These are phyloP conservation scores for Syncephalastrum racemosum DNA, from an alignment of 371 early-diverging fungal species.

Conservation along the genomic window DNA sequence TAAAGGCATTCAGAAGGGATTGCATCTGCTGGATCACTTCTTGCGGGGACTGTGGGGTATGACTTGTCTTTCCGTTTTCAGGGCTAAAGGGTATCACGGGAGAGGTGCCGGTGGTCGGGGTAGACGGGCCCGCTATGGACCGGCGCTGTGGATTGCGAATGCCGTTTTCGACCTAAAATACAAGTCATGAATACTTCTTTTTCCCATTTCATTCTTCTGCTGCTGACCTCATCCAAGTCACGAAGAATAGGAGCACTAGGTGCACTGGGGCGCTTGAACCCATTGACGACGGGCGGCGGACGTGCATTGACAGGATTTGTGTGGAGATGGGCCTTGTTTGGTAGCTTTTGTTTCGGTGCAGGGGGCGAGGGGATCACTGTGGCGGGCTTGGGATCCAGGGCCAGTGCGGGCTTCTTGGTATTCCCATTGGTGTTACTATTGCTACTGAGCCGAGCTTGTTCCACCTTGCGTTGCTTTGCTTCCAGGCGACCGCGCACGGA, in stretches of 20 bases:
- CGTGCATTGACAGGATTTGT: conserved; percentile 7
- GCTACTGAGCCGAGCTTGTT: conserved; percentile 6
- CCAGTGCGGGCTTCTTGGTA: not conserved
- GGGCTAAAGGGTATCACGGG: too few species aligned
- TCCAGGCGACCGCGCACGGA: conserved; percentile 12
- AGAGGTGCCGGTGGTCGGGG: too few species aligned
- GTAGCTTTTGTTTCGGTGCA: conserved; percentile 22
- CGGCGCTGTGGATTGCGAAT: conserved; percentile 4
- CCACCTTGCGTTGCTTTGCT: conserved; percentile 14
- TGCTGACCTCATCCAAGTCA: conserved; percentile 14
- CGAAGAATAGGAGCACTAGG: conserved; percentile 1
- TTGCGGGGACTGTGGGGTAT: too few species aligned
- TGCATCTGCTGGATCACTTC: too few species aligned
- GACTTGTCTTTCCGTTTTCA: too few species aligned
- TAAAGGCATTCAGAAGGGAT: too few species aligned
- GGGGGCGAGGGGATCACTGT: not conserved
- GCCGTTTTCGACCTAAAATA: not conserved
- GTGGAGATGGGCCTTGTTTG: conserved; percentile 20
- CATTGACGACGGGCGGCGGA: not conserved
- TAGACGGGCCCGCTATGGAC: not conserved
- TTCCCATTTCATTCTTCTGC: not conserved
- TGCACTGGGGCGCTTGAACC: not conserved
- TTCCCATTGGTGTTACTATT: not conserved
- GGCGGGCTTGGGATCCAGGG: conserved; percentile 1
- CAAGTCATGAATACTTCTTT: conserved; percentile 4